Evolutionary conservation across 179 eudicot genomes (phyloP), one percentile per base, ranked within the genome.

Genomic region (Vitellaria paradoxa): DNA sequence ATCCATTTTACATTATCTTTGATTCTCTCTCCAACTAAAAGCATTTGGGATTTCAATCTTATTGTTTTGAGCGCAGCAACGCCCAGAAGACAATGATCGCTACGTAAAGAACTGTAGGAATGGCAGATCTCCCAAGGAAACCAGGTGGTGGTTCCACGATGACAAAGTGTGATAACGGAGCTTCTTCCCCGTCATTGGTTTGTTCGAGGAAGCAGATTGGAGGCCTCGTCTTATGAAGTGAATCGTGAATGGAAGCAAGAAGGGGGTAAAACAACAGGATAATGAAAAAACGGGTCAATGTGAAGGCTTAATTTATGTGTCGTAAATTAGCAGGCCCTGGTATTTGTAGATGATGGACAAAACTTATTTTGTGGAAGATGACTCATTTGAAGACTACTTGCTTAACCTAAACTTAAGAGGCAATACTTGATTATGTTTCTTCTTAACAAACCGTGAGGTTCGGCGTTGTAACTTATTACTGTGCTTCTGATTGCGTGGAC

Each of bases 81-180:
- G 88, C 8, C 92, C 92, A 37, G 80, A 84, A 17, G 92, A 88
- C 65, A 86, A 89, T 67, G 91, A 89, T 77, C 88, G 92, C 12
- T 89, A 89, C 12, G 92, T 89, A 80, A 86, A 83, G 86, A 86
- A 86, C 68, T 89, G 93, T 72, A 88, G 65, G 69, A 89, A 89
- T 57, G 92, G 92, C 17, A 87, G 85, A 81, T 89, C 93, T 71
- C 93, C 93, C 12, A 89, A 89, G 85, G 93, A 89, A 79, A 88
- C 93, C 6, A 88, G 91, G 57, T 89, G 93, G 93, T 88, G 93
- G 91, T 89, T 89, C 82, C 93, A 89, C 77, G 93, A 89, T 37
- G 93, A 89, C 70, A 89, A 88, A 78, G 93, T 83, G 26, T 89
- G 50, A 53, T 45, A 62, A 62, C 13, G 45, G 5, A 65, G 11